Conservation (phyloP, 352 stramenopile genomes). For the Phytophthora rubi region DNA sequence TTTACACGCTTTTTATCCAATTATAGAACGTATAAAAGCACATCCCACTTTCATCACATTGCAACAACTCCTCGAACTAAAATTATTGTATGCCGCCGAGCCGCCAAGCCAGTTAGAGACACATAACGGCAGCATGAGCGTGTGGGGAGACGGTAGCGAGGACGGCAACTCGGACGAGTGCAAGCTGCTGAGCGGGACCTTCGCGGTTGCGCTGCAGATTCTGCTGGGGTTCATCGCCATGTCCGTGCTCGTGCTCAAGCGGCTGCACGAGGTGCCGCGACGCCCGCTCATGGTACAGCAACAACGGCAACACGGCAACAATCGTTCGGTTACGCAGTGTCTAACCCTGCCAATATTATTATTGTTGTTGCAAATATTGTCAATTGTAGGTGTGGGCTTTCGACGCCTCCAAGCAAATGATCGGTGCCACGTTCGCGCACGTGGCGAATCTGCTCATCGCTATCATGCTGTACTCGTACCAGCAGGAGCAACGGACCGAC, state of each 20-base stretch:
- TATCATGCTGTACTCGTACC: slow-evolving; percentile 81
- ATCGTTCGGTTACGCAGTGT: slow-evolving; percentile 2
- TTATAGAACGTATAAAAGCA: slow-evolving; percentile 5
- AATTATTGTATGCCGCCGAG: not conserved
- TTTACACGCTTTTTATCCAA: slow-evolving; percentile 28
- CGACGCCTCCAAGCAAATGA: slow-evolving; percentile 88
- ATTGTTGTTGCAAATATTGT: slow-evolving; percentile 4
- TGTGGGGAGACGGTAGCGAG: slow-evolving; percentile 36
- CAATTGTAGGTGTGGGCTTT: slow-evolving; percentile 74
- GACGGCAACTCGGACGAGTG: slow-evolving; percentile 61
- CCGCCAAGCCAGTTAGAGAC: slow-evolving; percentile 17
- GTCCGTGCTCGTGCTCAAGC: slow-evolving; percentile 84
- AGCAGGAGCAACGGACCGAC: slow-evolving; percentile 44
- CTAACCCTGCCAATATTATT: not conserved
- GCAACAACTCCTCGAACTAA: slow-evolving; percentile 11
- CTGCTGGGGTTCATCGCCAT: slow-evolving; percentile 83
- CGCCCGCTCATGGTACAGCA: slow-evolving; percentile 68
- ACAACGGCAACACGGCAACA: slow-evolving; percentile 3
- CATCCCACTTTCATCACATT: slow-evolving; percentile 27
- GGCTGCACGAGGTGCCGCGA: slow-evolving; percentile 70
- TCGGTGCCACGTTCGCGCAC: slow-evolving; percentile 85
- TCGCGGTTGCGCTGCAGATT: slow-evolving; percentile 79
- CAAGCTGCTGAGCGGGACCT: slow-evolving; percentile 82
- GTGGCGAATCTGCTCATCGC: slow-evolving; percentile 88
- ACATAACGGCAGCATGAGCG: slow-evolving; percentile 26